A percentile compares a stretch with the other conserved stretches of the same genome.
phyloP scores from a whole-genome alignment of 2,329 filamentous ascomycete species.

The Chrysosporium queenslandicum region DNA sequence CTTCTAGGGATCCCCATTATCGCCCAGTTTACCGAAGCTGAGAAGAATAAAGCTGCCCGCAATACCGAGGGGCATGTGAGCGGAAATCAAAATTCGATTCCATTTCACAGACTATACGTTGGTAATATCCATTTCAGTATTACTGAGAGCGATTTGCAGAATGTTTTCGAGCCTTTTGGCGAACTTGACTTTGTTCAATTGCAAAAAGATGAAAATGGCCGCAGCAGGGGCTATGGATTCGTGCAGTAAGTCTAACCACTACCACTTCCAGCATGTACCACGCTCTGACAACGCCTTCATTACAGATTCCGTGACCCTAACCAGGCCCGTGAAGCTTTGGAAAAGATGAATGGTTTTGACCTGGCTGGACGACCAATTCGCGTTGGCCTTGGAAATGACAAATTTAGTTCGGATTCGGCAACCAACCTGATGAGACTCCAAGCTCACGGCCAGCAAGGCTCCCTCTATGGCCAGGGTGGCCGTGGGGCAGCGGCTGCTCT shows the following conservation, averaged over 20 bases:
- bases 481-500: conserved; percentile 73
- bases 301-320: conserved; percentile 75
- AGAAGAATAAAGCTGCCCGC: conserved; percentile 96
- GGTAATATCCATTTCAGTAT: conserved; percentile 99
- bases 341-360: conserved; percentile 99
- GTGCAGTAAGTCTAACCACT: conserved; percentile 67
- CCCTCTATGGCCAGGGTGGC: conserved; percentile 83
- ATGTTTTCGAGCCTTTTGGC: conserved; percentile 95
- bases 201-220: conserved; percentile 85
- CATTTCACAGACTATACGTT: conserved; percentile 96
- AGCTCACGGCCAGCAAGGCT: conserved; percentile 64
- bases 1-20: conserved; percentile 98
- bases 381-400: conserved; percentile 98
- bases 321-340: conserved; percentile 85
- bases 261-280: background rate
- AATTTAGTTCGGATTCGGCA: conserved; percentile 96
- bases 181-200: conserved; percentile 96
- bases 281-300: background rate
- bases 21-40: conserved; percentile 94
- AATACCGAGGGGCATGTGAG: conserved; percentile 64
- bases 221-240: conserved; percentile 93
- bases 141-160: conserved; percentile 87
- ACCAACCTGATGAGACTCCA: conserved; percentile 82
- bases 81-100: conserved; percentile 67
- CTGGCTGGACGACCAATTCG: conserved; percentile 93